phyloP scores from a whole-genome alignment of 768 basidiomycete species.

The Tephrocybe sp. region DNA sequence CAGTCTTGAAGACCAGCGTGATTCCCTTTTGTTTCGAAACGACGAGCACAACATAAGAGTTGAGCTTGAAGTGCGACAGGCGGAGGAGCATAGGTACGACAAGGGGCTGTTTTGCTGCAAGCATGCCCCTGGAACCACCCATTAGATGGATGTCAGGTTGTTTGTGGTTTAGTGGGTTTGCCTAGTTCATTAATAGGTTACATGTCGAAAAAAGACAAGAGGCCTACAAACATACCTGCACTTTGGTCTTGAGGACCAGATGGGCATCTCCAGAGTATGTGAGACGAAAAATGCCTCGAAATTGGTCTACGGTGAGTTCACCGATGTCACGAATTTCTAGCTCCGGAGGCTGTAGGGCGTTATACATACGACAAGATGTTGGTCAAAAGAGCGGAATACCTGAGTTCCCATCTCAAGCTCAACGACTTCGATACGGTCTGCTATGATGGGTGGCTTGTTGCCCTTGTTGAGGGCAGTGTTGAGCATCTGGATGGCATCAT shows the following conservation, averaged over 20 bases:
- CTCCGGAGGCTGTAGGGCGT: constrained; percentile 78
- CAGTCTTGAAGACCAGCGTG: constrained; percentile 98
- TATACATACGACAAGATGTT: constrained; percentile 1
- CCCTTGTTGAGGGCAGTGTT: constrained; percentile 97
- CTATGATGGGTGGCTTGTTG: constrained; percentile 95
- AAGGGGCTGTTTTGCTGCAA: constrained; percentile 92
- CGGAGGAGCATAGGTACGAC: constrained; percentile 98
- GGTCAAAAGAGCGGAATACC: constrained; percentile 37
- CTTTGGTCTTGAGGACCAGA: constrained; percentile 84
- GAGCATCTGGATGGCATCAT: constrained; percentile 95
- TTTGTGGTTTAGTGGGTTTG: constrained; percentile 93
- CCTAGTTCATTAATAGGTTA: constrained; percentile 40
- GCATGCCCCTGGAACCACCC: constrained; percentile 80
- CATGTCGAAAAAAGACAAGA: background rate
- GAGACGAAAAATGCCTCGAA: constrained; percentile 93
- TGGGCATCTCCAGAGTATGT: constrained; percentile 95
- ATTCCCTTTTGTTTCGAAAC: constrained; percentile 98
- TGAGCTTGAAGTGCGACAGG: constrained; percentile 91
- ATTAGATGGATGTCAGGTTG: constrained; percentile 88
- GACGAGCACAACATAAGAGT: constrained; percentile 95
- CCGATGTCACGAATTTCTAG: constrained; percentile 97
- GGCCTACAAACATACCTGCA: constrained; percentile 59
- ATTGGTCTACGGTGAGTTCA: constrained; percentile 92
- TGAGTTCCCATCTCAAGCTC: constrained; percentile 99
- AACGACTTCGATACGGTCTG: constrained; percentile 95